Percentiles rank a stretch among this genome's conserved stretches.
Conservation (phyloP, 2,329 filamentous ascomycete genomes). For the Pyrenochaeta sp. region DNA sequence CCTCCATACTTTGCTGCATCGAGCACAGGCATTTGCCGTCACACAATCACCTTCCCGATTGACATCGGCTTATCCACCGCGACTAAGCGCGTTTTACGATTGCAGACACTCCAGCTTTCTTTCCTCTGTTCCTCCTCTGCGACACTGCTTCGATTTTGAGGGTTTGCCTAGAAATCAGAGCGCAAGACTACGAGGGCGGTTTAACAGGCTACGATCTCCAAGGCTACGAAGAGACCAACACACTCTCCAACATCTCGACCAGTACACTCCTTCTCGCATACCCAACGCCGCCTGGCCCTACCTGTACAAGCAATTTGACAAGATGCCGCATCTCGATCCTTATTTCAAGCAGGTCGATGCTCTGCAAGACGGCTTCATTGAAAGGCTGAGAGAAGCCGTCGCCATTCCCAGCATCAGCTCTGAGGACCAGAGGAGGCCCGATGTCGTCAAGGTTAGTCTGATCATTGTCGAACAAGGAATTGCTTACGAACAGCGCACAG, state of each 20-base stretch:
- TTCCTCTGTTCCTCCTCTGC: conserved; percentile 12
- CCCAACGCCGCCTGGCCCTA: conserved; percentile 53
- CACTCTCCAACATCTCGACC: conserved; percentile 16
- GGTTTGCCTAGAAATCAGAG: too few relatives aligned
- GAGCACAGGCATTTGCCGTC: conserved; percentile 18
- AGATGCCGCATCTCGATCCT: conserved; percentile 89
- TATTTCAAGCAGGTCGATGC: conserved; percentile 93
- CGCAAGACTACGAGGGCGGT: too few relatives aligned
- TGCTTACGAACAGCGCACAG: conserved; percentile 40
- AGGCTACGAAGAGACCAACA: conserved; percentile 12
- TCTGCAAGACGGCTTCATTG: conserved; percentile 82
- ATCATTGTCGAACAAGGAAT: neutral
- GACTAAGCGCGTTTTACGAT: conserved; percentile 36
- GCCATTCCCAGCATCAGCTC: conserved; percentile 96
- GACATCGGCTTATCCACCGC: conserved; percentile 32
- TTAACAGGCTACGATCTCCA: too few relatives aligned
- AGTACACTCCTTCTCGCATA: conserved; percentile 26
- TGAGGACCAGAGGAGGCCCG: conserved; percentile 83
- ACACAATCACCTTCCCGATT: conserved; percentile 42
- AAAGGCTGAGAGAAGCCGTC: conserved; percentile 88
- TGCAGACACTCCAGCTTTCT: conserved; percentile 17
- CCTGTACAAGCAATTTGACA: conserved; percentile 54
- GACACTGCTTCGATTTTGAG: too few relatives aligned
- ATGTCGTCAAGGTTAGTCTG: conserved; percentile 76
- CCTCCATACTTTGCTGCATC: conserved; percentile 27